These are phyloP conservation scores for Jatropha podagrica DNA, from an alignment of 441 rosid species.

Conservation along the genomic window DNA sequence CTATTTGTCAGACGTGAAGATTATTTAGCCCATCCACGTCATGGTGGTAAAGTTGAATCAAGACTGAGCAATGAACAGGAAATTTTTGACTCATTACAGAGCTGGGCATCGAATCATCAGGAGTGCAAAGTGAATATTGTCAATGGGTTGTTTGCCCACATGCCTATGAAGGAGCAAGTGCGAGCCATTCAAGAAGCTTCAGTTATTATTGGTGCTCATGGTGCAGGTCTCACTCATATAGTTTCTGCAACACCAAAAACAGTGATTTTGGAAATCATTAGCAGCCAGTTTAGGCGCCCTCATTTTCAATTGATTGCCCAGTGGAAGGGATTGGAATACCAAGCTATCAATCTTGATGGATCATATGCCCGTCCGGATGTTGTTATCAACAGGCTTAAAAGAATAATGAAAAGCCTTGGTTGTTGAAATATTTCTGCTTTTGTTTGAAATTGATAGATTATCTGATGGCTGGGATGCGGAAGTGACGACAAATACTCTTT, in stretches of 20 bases:
- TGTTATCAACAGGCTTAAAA: constrained; percentile 51
- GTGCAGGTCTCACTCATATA: constrained; percentile 93
- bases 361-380: constrained; percentile 56
- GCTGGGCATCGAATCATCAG: constrained; percentile 59
- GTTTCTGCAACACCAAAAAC: constrained; percentile 88
- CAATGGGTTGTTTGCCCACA: constrained; percentile 86
- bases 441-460: not conserved
- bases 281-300: constrained; percentile 63
- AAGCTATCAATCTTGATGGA: constrained; percentile 68
- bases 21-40: constrained; percentile 94
- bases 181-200: constrained; percentile 89
- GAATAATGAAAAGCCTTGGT: constrained; percentile 56
- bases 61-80: constrained; percentile 86
- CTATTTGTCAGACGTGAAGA: constrained; percentile 91
- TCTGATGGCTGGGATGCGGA: not conserved
- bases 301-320: constrained; percentile 75
- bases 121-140: constrained; percentile 70
- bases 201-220: constrained; percentile 92
- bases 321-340: constrained; percentile 96
- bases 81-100: constrained; percentile 62
- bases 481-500: constrained; percentile 1
- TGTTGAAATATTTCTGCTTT: constrained; percentile 42
- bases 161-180: constrained; percentile 87
- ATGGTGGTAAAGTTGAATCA: constrained; percentile 72
- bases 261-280: constrained; percentile 74